Percentiles rank a stretch among this genome's conserved stretches.
phyloP scores from a whole-genome alignment of 768 basidiomycete genomes.

The Clitopilus hobsonii region DNA sequence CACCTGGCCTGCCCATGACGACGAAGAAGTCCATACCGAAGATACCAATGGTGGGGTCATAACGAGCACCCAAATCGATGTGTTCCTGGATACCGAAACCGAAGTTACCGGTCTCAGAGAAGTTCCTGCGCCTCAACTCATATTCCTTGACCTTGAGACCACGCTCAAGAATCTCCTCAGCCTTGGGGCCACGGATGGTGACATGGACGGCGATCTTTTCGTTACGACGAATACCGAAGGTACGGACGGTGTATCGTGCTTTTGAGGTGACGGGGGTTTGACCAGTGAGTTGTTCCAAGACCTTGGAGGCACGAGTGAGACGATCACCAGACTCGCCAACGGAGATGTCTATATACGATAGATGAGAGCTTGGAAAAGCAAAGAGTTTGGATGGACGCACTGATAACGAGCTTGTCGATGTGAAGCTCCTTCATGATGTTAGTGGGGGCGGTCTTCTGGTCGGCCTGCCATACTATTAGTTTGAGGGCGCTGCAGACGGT shows the following conservation, averaged over 20 bases:
- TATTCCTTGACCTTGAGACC: slow-evolving; percentile 99
- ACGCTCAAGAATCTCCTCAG: slow-evolving; percentile 98
- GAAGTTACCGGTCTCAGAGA: slow-evolving; percentile 98
- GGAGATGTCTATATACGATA: slow-evolving; percentile 73
- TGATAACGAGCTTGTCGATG: slow-evolving; percentile 99
- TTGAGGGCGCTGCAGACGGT: slow-evolving; percentile 1
- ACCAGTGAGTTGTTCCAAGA: slow-evolving; percentile 97
- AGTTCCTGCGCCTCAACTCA: slow-evolving; percentile 95
- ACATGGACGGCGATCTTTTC: slow-evolving; percentile 99
- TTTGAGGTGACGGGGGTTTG: slow-evolving; percentile 99
- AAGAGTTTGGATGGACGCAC: slow-evolving; percentile 53
- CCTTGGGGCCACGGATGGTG: slow-evolving; percentile 98
- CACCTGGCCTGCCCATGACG: slow-evolving; percentile 95
- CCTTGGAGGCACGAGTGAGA: slow-evolving; percentile 97
- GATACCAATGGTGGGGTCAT: slow-evolving; percentile 98
- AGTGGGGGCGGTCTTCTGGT: slow-evolving; percentile 80
- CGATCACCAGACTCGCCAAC: slow-evolving; percentile 99
- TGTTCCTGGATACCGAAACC: slow-evolving; percentile 99
- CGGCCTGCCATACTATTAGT: slow-evolving; percentile 49
- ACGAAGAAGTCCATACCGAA: slow-evolving; percentile 99
- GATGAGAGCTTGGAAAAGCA: neutral
- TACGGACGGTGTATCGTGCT: slow-evolving; percentile 98
- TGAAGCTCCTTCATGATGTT: slow-evolving; percentile 96
- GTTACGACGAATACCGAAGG: slow-evolving; percentile 99
- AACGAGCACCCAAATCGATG: slow-evolving; percentile 97